phyloP scores from a whole-genome alignment of 495 filamentous ascomycete genomes.

The Penicillium salamii region DNA sequence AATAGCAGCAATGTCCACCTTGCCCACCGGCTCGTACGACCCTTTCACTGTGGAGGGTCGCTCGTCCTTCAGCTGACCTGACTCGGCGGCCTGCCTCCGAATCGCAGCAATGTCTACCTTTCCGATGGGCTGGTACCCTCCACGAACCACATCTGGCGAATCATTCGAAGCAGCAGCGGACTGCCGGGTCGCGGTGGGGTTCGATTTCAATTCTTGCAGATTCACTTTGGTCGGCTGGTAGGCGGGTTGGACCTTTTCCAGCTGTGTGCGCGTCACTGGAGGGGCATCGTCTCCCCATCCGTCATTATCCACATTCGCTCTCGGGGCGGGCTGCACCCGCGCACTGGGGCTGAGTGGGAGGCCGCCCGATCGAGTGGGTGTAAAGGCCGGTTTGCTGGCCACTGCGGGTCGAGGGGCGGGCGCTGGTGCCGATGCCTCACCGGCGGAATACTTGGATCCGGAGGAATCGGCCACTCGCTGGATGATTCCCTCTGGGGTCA shows the following conservation, averaged over 20 bases:
- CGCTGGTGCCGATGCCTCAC: slow-evolving; percentile 44
- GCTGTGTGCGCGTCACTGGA: slow-evolving; percentile 73
- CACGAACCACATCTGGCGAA: slow-evolving; percentile 68
- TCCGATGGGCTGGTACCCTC: slow-evolving; percentile 92
- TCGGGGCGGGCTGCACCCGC: slow-evolving; percentile 43
- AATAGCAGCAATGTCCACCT: slow-evolving; percentile 94
- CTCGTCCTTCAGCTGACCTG: slow-evolving; percentile 60
- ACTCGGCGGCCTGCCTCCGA: slow-evolving; percentile 70
- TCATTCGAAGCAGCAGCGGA: slow-evolving; percentile 30
- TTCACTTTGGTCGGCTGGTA: slow-evolving; percentile 95
- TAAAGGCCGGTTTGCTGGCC: slow-evolving; percentile 85
- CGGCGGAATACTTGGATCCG: slow-evolving; percentile 85
- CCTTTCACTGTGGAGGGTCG: slow-evolving; percentile 82
- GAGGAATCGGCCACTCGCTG: slow-evolving; percentile 96
- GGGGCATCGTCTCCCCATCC: slow-evolving; percentile 98
- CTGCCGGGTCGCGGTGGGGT: slow-evolving; percentile 51
- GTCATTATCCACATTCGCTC: slow-evolving; percentile 62
- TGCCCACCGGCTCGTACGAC: slow-evolving; percentile 87
- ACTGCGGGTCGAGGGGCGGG: slow-evolving; percentile 63
- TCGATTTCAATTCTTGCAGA: slow-evolving; percentile 69
- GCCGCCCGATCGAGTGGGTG: slow-evolving; percentile 69
- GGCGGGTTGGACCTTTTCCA: slow-evolving; percentile 91
- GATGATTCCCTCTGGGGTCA: slow-evolving; percentile 82
- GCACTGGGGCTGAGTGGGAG: slow-evolving; percentile 57
- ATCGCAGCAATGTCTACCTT: slow-evolving; percentile 95